Evolutionary conservation across 2,329 filamentous ascomycete genomes (phyloP).

Genomic region (Colletotrichum sp.): DNA sequence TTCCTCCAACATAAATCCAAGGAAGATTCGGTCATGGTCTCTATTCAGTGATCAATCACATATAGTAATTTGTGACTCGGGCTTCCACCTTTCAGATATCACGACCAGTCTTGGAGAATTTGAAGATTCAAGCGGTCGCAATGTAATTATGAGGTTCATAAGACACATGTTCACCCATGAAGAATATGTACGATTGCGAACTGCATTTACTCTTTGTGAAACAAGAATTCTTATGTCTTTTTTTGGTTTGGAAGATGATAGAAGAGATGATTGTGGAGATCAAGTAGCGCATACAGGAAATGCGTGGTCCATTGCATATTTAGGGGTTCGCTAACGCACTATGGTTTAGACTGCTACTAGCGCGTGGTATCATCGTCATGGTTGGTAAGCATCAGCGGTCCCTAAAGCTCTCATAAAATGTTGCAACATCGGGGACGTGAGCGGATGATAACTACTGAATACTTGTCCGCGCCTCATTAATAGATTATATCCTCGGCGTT

Average conservation of each 20-base stretch:
- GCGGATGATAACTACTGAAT: background rate
- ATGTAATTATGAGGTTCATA: background rate
- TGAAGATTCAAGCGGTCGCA: background rate
- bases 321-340: background rate
- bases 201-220: background rate
- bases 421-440: background rate
- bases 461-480: background rate
- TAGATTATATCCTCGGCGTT: background rate
- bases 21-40: background rate
- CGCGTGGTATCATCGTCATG: background rate
- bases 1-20: background rate
- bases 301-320: background rate
- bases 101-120: background rate
- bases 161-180: fast-evolving
- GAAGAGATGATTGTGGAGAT: background rate
- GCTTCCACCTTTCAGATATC: background rate
- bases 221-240: background rate
- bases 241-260: background rate
- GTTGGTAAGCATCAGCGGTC: background rate
- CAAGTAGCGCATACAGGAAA: background rate
- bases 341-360: background rate
- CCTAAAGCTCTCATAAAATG: background rate
- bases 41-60: background rate
- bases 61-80: too few relatives aligned
- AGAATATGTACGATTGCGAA: fast-evolving